Evolutionary conservation across 208 protist species (phyloP).

Genomic region (Acanthamoeba lugdunensis): DNA sequence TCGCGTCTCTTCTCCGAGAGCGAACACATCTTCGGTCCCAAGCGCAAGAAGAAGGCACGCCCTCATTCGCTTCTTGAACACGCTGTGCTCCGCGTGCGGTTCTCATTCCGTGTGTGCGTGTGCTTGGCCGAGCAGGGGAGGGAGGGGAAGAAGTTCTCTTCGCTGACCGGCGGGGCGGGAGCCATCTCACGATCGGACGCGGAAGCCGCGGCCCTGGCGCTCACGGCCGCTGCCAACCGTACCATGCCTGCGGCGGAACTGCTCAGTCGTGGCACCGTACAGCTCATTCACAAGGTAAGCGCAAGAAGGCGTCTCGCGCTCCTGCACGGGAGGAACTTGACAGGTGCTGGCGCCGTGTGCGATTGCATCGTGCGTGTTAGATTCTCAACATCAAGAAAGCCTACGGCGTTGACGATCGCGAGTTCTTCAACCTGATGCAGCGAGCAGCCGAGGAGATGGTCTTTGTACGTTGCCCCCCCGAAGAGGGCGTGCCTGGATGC

Average conservation of each 20-base stretch:
- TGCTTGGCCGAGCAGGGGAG: neutral
- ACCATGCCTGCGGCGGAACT: too few species aligned
- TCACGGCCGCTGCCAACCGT: neutral
- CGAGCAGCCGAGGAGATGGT: conserved; percentile 38
- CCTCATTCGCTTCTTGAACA: neutral
- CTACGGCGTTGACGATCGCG: conserved; percentile 20
- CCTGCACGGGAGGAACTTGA: too few species aligned
- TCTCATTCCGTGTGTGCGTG: too few species aligned
- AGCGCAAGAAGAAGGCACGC: conserved; percentile 11
- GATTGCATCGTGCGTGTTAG: neutral
- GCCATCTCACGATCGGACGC: neutral
- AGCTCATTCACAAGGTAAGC: conserved; percentile 59
- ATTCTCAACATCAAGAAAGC: conserved; percentile 63
- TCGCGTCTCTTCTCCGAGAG: conserved; percentile 56
- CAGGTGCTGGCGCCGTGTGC: too few species aligned
- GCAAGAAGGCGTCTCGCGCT: too few species aligned
- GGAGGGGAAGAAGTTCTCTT: conserved; percentile 37
- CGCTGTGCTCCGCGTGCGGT: too few species aligned
- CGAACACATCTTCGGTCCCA: conserved; percentile 20
- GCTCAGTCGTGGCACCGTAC: conserved; percentile 47
- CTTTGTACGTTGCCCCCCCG: neutral
- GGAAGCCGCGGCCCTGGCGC: neutral
- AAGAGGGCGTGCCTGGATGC: too few species aligned
- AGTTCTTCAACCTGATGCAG: conserved; percentile 61
- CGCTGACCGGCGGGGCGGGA: neutral